Evolutionary conservation across 2,329 filamentous ascomycete species (phyloP), one percentile per base, ranked within the genome.

Genomic region (Pyrenophora graminea): DNA sequence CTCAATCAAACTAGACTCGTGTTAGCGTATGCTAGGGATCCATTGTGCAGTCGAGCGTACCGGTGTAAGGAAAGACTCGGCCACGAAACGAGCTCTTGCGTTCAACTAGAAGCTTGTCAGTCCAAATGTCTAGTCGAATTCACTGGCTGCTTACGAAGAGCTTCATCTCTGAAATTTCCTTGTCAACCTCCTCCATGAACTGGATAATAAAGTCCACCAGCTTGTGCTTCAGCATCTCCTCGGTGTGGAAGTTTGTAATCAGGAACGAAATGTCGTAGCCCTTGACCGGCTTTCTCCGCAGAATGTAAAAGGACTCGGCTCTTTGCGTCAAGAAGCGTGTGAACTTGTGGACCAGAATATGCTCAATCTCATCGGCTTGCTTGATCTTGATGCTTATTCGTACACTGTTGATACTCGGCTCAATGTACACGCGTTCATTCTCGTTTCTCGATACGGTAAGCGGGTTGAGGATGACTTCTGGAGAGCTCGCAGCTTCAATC

Each of bases 141-240:
- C 12, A 12, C 25, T 1, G 31, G 27, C 23, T 25, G 25, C 80
- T 64, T 83, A 97, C 93, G 76, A 99, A 99, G 68, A 99, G 88
- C 83, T 99, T 99, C 94, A 99, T 97, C 79, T 99, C 95, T 3
- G 94, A 97, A 54, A 99, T 99, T 76, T 99, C 94, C 82, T 99
- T 99, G 76, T 99, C 95, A 4, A 99, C 95, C 74, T 99, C 94
- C 76, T 99, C 93, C 93, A 99, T 97, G 70, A 99, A 99, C 70
- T 97, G 88, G 61, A 99, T 97, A 64, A 99, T 96, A 70, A 99
- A 99, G 74, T 99, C 94, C 30, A 99, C 95, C 64, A 99, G 82
- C 80, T 99, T 97, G 74, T 99, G 93, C 81, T 97, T 97, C 72
- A 97, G 76, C 91, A 99, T 96, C 73, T 95, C 90, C 76, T 97